These are phyloP conservation scores for Pleurotus eryngii DNA, from an alignment of 768 basidiomycete species.

Conservation along the genomic window DNA sequence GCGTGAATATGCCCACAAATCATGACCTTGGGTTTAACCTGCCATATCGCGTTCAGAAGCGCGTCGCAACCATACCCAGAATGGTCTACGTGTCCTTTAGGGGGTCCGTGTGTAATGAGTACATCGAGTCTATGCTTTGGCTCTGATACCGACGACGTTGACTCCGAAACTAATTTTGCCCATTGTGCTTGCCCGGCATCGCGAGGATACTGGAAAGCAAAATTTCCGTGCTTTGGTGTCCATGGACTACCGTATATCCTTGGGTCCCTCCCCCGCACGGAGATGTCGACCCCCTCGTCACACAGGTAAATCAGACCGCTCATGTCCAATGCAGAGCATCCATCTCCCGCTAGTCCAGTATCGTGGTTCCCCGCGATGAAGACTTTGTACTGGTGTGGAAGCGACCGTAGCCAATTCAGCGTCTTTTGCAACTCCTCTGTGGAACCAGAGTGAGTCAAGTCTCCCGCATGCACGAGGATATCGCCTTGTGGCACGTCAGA, in stretches of 20 bases:
- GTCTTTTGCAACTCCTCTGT: conserved; percentile 23
- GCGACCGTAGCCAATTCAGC: conserved; percentile 20
- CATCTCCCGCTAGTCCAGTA: conserved; percentile 14
- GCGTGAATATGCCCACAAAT: conserved; percentile 43
- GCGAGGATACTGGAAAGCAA: conserved; percentile 35
- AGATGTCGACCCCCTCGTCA: conserved; percentile 24
- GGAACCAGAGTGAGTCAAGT: conserved; percentile 35
- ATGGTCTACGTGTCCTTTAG: conserved; percentile 28
- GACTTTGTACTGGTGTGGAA: conserved; percentile 36
- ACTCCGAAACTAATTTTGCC: conserved; percentile 7
- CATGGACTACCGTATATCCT: conserved; percentile 35
- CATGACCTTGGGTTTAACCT: conserved; percentile 30
- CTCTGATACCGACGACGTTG: conserved; percentile 18
- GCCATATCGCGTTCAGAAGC: conserved; percentile 30
- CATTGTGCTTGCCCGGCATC: not conserved
- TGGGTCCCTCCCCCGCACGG: conserved; percentile 26
- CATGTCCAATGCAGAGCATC: conserved; percentile 11
- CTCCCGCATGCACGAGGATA: conserved; percentile 34
- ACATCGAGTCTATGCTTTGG: conserved; percentile 32
- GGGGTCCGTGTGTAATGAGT: conserved; percentile 43
- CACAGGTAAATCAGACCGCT: conserved; percentile 33
- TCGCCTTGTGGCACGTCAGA: too few relatives aligned
- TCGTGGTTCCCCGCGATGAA: conserved; percentile 47
- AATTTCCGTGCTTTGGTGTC: conserved; percentile 33
- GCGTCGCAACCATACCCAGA: conserved; percentile 26